These are phyloP conservation scores for Scalesia atractyloides DNA, from an alignment of 129 eudicot species.

Conservation along the genomic window DNA sequence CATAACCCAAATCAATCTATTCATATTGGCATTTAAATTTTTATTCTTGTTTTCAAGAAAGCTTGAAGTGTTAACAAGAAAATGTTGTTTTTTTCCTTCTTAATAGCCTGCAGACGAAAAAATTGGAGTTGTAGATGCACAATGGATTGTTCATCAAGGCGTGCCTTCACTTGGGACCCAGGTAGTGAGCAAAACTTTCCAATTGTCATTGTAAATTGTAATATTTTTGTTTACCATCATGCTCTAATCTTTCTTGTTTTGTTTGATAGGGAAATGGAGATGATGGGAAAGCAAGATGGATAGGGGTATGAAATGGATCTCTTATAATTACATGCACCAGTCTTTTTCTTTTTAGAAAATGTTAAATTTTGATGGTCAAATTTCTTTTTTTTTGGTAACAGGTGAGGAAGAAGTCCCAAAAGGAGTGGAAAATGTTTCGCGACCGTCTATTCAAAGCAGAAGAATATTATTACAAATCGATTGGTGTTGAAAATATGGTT, in stretches of 20 bases:
- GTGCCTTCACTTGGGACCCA: slow-evolving; percentile 88
- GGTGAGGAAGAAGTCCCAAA: slow-evolving; percentile 72
- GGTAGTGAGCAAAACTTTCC: slow-evolving; percentile 43
- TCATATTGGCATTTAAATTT: neutral
- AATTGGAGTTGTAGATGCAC: slow-evolving; percentile 97
- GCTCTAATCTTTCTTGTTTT: slow-evolving; percentile 10
- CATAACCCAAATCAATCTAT: neutral
- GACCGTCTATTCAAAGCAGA: slow-evolving; percentile 62
- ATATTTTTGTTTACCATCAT: neutral
- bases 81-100: neutral
- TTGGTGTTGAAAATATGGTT: slow-evolving; percentile 49
- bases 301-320: slow-evolving; percentile 59
- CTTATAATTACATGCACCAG: neutral
- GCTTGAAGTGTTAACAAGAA: slow-evolving; percentile 14
- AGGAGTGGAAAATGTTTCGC: slow-evolving; percentile 74
- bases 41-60: slow-evolving; percentile 6
- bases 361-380: slow-evolving; percentile 16
- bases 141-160: slow-evolving; percentile 85
- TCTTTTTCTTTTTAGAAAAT: neutral
- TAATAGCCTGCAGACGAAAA: slow-evolving; percentile 81
- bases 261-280: slow-evolving; percentile 47
- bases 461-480: slow-evolving; percentile 44
- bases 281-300: slow-evolving; percentile 59
- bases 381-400: slow-evolving; percentile 33
- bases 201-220: slow-evolving; percentile 4